Evolutionary conservation across 257 asterid species (phyloP), one percentile per base, ranked within the genome.

Genomic region (Misopates orontium): DNA sequence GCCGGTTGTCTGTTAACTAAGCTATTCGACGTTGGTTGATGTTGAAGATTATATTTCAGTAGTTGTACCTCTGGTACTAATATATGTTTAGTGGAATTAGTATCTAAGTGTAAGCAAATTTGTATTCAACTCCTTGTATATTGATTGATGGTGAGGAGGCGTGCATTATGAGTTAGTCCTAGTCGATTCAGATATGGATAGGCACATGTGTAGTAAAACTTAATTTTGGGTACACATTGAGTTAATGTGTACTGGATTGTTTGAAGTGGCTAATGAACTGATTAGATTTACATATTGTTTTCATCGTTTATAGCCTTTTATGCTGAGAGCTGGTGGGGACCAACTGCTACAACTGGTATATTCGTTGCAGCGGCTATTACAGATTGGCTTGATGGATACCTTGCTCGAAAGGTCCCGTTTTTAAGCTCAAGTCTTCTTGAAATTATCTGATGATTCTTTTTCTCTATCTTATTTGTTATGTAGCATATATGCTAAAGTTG

Each of bases 381-480:
- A 4, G 99, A 94, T 84, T 94, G 99, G 99, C 96, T 90, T 67
- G 98, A 94, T 71, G 98, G 98, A 17, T 90, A 90, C 77, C 95
- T 94, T 74, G 96, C 99, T 52, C 81, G 98, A 62, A 90, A 83
- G 97, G 99, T 94, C 77, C 66, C 60, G 64, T 49, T 69, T 71
- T 57, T 61, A 63, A 66, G 58, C 58, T 56, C 48, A 22, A 32
- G 22, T 55, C 20, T n/a, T n/a, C n/a, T 56, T 56, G 25, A 53
- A 64, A 52, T 64, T 60, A 16, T 60, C 69, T 44, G 13, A 19
- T 41, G 31, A 12, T 40, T 68, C 41, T 60, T 53, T n/a, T 51
- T 64, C 49, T 52, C 8, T 2, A 18, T 6, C n/a, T 15, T 64
- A 21, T 69, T 68, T 51, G 63, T 69, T 55, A 55, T 62, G 28